Conservation (phyloP, 495 filamentous ascomycete genomes). For the Penicillium egyptiacum region DNA sequence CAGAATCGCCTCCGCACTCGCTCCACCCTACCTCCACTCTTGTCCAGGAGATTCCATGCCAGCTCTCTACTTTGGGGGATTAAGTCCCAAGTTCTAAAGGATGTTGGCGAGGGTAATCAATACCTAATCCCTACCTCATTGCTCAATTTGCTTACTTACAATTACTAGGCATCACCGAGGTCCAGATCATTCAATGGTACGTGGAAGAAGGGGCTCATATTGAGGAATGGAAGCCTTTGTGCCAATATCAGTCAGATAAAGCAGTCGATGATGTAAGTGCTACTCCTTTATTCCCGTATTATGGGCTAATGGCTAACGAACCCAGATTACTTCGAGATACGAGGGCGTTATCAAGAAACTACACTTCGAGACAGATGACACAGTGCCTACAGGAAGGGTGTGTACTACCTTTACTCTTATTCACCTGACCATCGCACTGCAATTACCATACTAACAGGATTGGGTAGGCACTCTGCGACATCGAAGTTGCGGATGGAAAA, state of each 20-base stretch:
- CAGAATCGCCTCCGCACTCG: slow-evolving; percentile 33
- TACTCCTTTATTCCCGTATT: background rate
- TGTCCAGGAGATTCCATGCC: slow-evolving; percentile 58
- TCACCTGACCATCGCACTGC: background rate
- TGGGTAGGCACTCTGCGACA: slow-evolving; percentile 51
- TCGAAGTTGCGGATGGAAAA: slow-evolving; percentile 59
- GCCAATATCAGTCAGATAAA: slow-evolving; percentile 98
- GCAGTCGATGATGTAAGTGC: slow-evolving; percentile 81
- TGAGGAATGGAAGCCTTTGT: slow-evolving; percentile 96
- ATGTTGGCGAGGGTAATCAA: slow-evolving; percentile 88
- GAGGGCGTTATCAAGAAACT: slow-evolving; percentile 95
- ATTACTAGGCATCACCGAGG: slow-evolving; percentile 83
- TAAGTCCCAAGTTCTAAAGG: slow-evolving; percentile 87
- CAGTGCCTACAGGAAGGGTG: slow-evolving; percentile 86
- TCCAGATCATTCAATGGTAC: slow-evolving; percentile 99
- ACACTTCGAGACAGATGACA: slow-evolving; percentile 92
- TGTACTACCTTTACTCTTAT: background rate
- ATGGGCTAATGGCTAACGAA: slow-evolving; percentile 13
- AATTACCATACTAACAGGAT: slow-evolving; percentile 10
- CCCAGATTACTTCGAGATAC: slow-evolving; percentile 86
- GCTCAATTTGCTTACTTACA: slow-evolving; percentile 18
- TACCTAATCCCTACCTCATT: background rate
- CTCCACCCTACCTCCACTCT: slow-evolving; percentile 22
- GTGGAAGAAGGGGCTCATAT: slow-evolving; percentile 93
- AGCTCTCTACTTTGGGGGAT: slow-evolving; percentile 58